phyloP scores from a whole-genome alignment of 139 green algal genomes.

The Tetraselmis striata region DNA sequence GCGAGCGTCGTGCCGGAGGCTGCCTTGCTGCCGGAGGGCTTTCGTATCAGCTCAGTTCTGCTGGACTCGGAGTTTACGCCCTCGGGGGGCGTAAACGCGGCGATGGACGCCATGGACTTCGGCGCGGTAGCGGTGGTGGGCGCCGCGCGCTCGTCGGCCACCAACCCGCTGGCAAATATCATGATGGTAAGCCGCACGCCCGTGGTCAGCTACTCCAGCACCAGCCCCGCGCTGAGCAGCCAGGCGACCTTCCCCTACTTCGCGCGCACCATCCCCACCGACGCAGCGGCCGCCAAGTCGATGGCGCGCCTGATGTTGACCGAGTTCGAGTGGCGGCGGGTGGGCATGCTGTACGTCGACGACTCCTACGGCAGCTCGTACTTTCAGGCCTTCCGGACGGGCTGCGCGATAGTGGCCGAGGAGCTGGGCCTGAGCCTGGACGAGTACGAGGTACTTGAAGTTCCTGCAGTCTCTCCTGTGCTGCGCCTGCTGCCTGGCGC shows the following conservation, averaged over 20 bases:
- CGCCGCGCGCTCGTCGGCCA: not conserved
- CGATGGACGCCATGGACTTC: not conserved
- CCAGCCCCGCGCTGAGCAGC: not conserved
- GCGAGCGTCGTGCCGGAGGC: not conserved
- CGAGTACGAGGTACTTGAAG: not conserved
- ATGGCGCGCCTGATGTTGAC: not conserved
- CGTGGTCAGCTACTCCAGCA: not conserved
- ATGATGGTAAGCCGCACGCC: not conserved
- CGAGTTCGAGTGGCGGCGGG: not conserved
- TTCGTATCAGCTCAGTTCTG: not conserved
- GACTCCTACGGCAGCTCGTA: not conserved
- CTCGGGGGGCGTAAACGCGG: not conserved
- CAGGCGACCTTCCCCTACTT: slow-evolving; percentile 1
- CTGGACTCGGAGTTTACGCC: not conserved
- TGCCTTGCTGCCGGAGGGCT: not conserved
- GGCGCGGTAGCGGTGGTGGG: not conserved
- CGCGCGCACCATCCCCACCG: not conserved
- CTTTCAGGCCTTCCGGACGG: not conserved
- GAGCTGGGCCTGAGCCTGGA: not conserved
- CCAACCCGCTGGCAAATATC: not conserved
- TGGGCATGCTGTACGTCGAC: not conserved
- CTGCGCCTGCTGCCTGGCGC: not conserved
- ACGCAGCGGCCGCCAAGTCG: not conserved
- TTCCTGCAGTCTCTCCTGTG: not conserved
- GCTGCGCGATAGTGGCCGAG: not conserved